Percentiles rank a stretch among this genome's conserved stretches.
Evolutionary conservation across 2,329 filamentous ascomycete species (phyloP).

Genomic region (Sclerotinia glacialis): DNA sequence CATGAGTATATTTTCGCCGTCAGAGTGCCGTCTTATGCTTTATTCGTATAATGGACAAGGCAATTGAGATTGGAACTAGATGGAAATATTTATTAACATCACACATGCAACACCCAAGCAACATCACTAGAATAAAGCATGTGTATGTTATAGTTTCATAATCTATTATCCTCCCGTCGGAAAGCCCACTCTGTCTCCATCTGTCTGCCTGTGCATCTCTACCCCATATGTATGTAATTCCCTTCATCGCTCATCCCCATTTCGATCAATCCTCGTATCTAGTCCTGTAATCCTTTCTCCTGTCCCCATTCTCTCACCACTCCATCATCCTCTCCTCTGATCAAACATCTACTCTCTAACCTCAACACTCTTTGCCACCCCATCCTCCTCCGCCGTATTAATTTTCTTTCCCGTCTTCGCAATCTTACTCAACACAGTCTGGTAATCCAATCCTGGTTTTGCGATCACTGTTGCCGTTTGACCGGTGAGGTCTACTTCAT

Average conservation of each 20-base stretch:
- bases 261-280: background rate
- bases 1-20: background rate
- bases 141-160: background rate
- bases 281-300: background rate
- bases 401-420: conserved; percentile 95
- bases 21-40: no score
- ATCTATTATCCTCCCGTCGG: background rate
- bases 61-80: no score
- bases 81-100: background rate
- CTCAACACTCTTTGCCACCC: conserved; percentile 53
- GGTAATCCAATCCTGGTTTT: conserved; percentile 66
- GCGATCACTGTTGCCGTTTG: conserved; percentile 79
- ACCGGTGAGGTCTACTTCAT: conserved; percentile 81
- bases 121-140: background rate
- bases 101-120: no score
- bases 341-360: conserved; percentile 40
- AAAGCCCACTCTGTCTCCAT: background rate
- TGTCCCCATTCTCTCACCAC: no score
- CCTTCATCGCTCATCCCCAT: background rate
- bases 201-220: background rate
- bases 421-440: conserved; percentile 81
- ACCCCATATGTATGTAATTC: background rate
- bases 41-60: background rate
- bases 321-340: background rate
- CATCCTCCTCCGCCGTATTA: conserved; percentile 71